These are phyloP conservation scores for Skeletonema menzelii DNA, from an alignment of 108 stramenopile genomes.

Conservation along the genomic window DNA sequence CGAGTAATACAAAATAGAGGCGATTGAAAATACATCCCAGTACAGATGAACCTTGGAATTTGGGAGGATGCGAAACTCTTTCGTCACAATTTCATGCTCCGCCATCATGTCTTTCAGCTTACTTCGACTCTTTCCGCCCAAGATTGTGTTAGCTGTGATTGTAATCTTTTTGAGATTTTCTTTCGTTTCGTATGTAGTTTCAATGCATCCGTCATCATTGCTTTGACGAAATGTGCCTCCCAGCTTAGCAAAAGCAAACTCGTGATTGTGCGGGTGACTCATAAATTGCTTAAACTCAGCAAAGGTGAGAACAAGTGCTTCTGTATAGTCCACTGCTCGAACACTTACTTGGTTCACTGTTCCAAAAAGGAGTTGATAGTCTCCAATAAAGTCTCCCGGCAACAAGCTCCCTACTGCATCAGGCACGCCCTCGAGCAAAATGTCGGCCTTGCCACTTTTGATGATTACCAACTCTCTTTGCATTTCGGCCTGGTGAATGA, in stretches of 20 bases:
- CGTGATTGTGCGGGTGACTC: constrained; percentile 11
- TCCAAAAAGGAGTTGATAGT: constrained; percentile 57
- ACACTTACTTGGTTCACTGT: constrained; percentile 48
- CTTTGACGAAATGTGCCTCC: constrained; percentile 28
- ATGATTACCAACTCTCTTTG: constrained; percentile 49
- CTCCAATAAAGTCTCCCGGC: constrained; percentile 56
- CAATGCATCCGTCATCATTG: constrained; percentile 38
- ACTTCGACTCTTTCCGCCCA: constrained; percentile 22
- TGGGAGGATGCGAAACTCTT: constrained; percentile 40
- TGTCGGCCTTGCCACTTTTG: constrained; percentile 42
- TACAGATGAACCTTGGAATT: constrained; percentile 36
- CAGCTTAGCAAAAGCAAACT: constrained; percentile 6
- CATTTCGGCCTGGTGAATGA: constrained; percentile 37
- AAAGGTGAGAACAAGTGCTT: constrained; percentile 45
- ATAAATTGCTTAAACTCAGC: constrained; percentile 33
- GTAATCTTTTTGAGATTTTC: constrained; percentile 22
- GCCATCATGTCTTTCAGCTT: constrained; percentile 57
- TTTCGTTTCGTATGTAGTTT: constrained; percentile 31
- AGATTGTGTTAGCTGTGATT: constrained; percentile 12
- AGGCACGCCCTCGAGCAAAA: constrained; percentile 19
- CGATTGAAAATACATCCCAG: constrained; percentile 42
- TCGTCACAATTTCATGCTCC: constrained; percentile 18
- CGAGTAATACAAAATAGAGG: constrained; percentile 33
- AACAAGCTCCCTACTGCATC: constrained; percentile 38
- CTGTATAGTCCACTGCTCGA: constrained; percentile 33